Evolutionary conservation across 2,329 filamentous ascomycete genomes (phyloP), one percentile per base, ranked within the genome.

Genomic region (Pyrenophora graminea): DNA sequence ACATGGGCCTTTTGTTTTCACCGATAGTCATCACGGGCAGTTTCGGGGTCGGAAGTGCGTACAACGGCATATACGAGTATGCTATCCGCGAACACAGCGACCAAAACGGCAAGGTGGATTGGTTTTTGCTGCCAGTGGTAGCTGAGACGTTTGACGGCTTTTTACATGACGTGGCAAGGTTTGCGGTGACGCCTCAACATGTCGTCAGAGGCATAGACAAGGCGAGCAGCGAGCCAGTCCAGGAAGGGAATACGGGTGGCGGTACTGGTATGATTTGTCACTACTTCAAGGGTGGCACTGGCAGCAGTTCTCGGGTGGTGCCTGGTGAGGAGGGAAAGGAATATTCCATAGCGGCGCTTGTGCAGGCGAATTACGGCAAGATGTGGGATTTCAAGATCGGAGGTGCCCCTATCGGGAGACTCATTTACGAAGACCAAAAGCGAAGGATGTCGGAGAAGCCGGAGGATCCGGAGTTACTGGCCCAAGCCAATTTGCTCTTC

Each of bases 241-340:
- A 72, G 2, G 85, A 89, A 68, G 86, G 86, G 0, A 84, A 83
- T 58, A 80, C 79, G 1, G 86, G 86, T 3, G 86, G 86, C 15
- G 86, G 86, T n/a, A 85, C 85, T 0, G 85, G 85, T 12, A 87
- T 88, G 84, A 78, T 84, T 32, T 86, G 83, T 62, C 83, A 87
- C 61, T 80, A 79, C 56, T 86, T 84, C 74, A 87, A 88, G 66
- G 86, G 84, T 31, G 85, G 86, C 0, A 89, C 85, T 0, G 85
- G 85, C 1, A 85, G 80, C 0, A 81, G 80, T 59, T 85, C 80
- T 40, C 79, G 86, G 19, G 57, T 83, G 6, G 78, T 88, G 1
- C 63, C 67, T 4, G 62, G 56, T 6, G 59, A 51, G 13, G 45
- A 57, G 6, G 60, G 53, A 6, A 68, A 63, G n/a, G 69, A 73